A percentile compares a stretch with the other conserved stretches of the same genome.
Evolutionary conservation across 1,139 yeast genomes (phyloP).

Genomic region (Candida tropicalis): DNA sequence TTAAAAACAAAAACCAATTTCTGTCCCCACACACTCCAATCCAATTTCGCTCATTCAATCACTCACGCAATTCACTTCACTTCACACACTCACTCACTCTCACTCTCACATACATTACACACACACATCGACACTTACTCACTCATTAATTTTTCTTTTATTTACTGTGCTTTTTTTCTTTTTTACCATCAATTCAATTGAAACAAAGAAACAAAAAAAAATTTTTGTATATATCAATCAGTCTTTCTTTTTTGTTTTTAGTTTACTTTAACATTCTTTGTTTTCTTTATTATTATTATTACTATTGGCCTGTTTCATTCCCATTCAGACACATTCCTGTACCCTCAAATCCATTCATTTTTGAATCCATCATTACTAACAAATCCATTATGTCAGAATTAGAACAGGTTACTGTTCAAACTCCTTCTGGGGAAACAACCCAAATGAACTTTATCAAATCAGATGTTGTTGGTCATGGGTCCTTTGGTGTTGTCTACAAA

Average conservation of each 20-base stretch:
- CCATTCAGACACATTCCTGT: background rate
- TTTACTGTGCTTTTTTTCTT: too few relatives aligned
- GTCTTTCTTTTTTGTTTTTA: background rate
- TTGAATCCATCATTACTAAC: too few relatives aligned
- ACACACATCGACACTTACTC: background rate
- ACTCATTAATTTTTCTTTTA: background rate
- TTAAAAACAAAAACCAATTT: background rate
- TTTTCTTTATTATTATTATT: background rate
- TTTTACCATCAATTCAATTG: too few relatives aligned
- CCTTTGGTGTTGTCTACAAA: conserved; percentile 95
- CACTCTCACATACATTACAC: too few relatives aligned
- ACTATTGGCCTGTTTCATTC: too few relatives aligned
- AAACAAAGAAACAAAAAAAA: background rate
- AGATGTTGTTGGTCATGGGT: conserved; percentile 94
- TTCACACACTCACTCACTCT: too few relatives aligned
- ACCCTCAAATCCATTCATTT: background rate
- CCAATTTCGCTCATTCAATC: background rate
- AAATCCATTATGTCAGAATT: conserved; percentile 2
- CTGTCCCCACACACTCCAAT: background rate
- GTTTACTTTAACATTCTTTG: too few relatives aligned
- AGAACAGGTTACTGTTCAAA: conserved; percentile 4
- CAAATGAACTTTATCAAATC: conserved; percentile 38
- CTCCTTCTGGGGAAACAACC: conserved; percentile 3
- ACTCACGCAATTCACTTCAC: background rate
- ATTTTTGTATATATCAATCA: background rate